Conservation (phyloP, 768 basidiomycete genomes). For the Trichaptum fuscoviolaceum region DNA sequence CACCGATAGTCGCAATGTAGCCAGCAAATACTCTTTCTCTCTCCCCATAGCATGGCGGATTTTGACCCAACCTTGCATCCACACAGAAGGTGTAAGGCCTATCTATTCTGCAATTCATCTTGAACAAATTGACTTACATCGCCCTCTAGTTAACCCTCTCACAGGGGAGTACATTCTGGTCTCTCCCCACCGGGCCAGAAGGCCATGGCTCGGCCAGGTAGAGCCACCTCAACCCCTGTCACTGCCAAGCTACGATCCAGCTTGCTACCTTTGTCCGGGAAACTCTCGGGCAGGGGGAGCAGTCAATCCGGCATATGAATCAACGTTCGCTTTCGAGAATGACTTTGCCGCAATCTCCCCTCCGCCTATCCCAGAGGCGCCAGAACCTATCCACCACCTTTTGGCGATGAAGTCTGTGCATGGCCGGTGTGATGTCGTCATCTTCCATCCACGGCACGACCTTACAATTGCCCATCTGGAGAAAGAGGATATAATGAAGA, state of each 20-base stretch:
- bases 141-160: conserved; percentile 67
- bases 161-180: conserved; percentile 73
- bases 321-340: conserved; percentile 70
- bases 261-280: conserved; percentile 86
- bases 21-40: no score
- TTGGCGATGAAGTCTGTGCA: conserved; percentile 61
- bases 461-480: conserved; percentile 70
- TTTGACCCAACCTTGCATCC: conserved; percentile 63
- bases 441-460: conserved; percentile 84
- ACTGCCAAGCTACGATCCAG: conserved; percentile 61
- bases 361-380: conserved; percentile 48
- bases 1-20: no score
- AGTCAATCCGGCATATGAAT: conserved; percentile 60
- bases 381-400: conserved; percentile 52
- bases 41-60: conserved; percentile 19
- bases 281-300: conserved; percentile 71
- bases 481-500: conserved; percentile 48
- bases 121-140: conserved; percentile 3
- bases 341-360: conserved; percentile 80
- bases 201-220: conserved; percentile 88
- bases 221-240: conserved; percentile 52
- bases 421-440: conserved; percentile 83
- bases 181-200: conserved; percentile 84
- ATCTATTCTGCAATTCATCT: conserved; percentile 1
- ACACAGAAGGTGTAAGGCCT: conserved; percentile 60